Evolutionary conservation across 495 filamentous ascomycete genomes (phyloP), one percentile per base, ranked within the genome.

Genomic region (Alectoria sarmentosa): DNA sequence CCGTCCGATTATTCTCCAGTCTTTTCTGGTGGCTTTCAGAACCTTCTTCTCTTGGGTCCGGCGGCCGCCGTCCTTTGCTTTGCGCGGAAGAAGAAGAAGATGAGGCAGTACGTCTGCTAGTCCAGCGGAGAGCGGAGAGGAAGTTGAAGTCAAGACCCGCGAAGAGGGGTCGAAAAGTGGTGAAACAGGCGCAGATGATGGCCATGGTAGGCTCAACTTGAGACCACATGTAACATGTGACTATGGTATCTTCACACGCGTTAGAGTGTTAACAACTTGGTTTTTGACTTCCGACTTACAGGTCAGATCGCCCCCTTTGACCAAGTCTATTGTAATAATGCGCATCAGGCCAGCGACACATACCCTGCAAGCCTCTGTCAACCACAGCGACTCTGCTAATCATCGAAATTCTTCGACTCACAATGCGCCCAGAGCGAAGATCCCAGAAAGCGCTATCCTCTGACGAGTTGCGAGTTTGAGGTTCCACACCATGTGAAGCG

Each of bases 341-440:
- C 65, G 65, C 61, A 67, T 64, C 19, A 63, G 26, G 41, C 61
- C 28, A n/a, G 65, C 65, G 21, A 67, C 44, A 39, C 61, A 67
- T 17, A 32, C 55, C 3, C 65, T 67, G n/a, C 11, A 23, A 8
- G 1, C 3, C 23, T 7, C 37, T 23, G 11, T 34, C 28, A 42
- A 4, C 41, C n/a, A 30, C 6, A 21, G 23, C 23, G 5, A 10
- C 14, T 36, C 2, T n/a, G 19, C 42, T 6, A 36, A 26, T n/a
- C n/a, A n/a, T n/a, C n/a, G n/a, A n/a, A n/a, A n/a, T n/a, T n/a
- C n/a, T n/a, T n/a, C 59, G 39, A 71, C 70, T 34, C 65, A 74
- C 73, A 74, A 65, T 8, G 65, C 67, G 34, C 74, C 74, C 11
- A 77, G 61, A 13, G 75, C 60, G 56, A 78, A 76, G 19, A 77